Percentiles rank a stretch among this genome's conserved stretches.
Evolutionary conservation across 495 filamentous ascomycete species (phyloP).

Genomic region (Podospora australis): DNA sequence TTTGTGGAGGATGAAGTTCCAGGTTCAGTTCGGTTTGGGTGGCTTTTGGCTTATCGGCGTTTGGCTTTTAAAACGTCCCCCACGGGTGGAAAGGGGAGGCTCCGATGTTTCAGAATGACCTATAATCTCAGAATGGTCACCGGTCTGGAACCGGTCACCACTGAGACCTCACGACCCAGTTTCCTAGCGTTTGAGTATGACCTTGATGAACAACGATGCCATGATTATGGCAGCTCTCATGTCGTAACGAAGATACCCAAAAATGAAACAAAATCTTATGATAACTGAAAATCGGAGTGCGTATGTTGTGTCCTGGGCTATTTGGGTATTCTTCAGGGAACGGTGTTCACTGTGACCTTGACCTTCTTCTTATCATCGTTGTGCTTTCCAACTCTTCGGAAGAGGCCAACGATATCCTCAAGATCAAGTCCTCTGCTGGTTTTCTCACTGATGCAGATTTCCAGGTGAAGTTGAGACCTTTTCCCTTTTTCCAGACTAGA

Average conservation of each 20-base stretch:
- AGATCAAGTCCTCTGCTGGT: conserved; percentile 17
- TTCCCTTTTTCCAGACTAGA: conserved; percentile 19
- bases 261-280: too few relatives aligned
- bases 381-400: conserved; percentile 27
- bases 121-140: neutral
- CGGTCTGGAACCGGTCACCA: neutral
- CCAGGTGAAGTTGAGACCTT: conserved; percentile 26
- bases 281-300: too few relatives aligned
- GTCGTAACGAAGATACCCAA: too few relatives aligned
- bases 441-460: conserved; percentile 22
- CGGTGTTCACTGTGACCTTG: conserved; percentile 11
- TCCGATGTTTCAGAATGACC: neutral
- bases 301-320: too few relatives aligned
- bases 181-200: neutral
- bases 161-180: neutral
- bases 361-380: conserved; percentile 22
- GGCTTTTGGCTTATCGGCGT: neutral
- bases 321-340: conserved; percentile 2
- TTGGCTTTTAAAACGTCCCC: neutral
- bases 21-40: neutral
- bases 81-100: neutral
- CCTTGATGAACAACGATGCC: neutral
- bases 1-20: neutral
- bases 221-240: neutral
- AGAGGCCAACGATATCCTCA: conserved; percentile 20